phyloP scores from a whole-genome alignment of 805 yeast species.

The Deakozyma indianensis region DNA sequence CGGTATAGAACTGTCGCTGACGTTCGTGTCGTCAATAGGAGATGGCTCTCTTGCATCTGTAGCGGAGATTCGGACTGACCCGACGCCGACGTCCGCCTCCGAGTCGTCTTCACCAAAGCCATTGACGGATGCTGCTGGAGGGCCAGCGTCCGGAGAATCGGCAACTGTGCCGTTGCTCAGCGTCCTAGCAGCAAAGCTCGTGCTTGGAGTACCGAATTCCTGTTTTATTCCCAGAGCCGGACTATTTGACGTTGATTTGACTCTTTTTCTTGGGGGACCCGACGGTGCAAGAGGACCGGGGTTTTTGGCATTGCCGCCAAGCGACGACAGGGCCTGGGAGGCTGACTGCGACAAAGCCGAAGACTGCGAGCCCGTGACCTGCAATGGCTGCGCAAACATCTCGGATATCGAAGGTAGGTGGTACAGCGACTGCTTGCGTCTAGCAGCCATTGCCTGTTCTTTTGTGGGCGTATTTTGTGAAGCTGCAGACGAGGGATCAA shows the following conservation, averaged over 20 bases:
- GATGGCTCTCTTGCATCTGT: neutral
- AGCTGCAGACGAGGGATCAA: constrained; percentile 25
- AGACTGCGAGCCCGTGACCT: constrained; percentile 5
- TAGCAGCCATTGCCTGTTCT: constrained; percentile 31
- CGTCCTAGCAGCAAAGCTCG: neutral
- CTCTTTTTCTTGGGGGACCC: neutral
- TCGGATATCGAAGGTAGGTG: constrained; percentile 2
- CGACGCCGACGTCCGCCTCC: neutral
- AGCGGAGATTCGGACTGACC: neutral
- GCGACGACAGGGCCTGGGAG: constrained; percentile 11
- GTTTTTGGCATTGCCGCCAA: constrained; percentile 2
- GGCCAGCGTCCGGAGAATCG: neutral
- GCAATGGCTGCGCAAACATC: constrained; percentile 10
- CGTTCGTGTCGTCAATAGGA: constrained; percentile 1
- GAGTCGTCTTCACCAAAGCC: neutral
- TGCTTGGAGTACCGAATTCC: neutral
- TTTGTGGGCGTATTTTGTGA: constrained; percentile 32
- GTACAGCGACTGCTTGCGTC: constrained; percentile 13
- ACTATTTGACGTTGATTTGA: neutral
- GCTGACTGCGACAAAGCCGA: constrained; percentile 12
- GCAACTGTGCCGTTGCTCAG: neutral
- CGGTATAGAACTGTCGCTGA: neutral
- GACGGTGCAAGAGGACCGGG: neutral
- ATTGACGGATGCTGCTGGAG: neutral
- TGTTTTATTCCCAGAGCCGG: neutral